These are phyloP conservation scores for Rubia peregrina DNA, from an alignment of 305 asterid genomes.

Conservation along the genomic window DNA sequence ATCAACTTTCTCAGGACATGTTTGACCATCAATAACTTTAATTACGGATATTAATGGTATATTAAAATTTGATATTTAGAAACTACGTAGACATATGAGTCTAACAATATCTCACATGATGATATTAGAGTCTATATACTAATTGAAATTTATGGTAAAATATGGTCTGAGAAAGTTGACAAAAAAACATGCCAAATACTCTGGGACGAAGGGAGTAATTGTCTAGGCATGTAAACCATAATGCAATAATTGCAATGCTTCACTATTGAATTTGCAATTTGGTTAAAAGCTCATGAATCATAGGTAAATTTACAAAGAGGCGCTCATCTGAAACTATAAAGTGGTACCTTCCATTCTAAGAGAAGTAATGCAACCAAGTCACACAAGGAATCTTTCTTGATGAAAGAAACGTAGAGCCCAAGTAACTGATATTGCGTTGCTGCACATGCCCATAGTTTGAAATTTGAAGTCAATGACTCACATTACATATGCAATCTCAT, in stretches of 20 bases:
- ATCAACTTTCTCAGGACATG: too few relatives aligned
- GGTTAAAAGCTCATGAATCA: not conserved
- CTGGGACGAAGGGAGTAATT: too few relatives aligned
- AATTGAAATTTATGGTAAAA: too few relatives aligned
- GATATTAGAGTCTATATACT: too few relatives aligned
- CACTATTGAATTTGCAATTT: slow-evolving; percentile 1
- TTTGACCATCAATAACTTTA: too few relatives aligned
- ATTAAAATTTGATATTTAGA: too few relatives aligned
- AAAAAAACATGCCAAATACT: too few relatives aligned
- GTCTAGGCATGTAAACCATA: not conserved
- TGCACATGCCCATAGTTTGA: slow-evolving; percentile 24
- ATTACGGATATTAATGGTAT: too few relatives aligned
- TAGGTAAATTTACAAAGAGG: not conserved
- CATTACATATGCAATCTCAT: slow-evolving; percentile 26
- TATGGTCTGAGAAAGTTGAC: too few relatives aligned
- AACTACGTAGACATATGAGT: too few relatives aligned
- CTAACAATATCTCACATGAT: too few relatives aligned
- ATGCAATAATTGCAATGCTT: slow-evolving; percentile 11
- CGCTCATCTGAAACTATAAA: not conserved
- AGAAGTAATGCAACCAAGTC: slow-evolving; percentile 24
- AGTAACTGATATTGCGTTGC: slow-evolving; percentile 27
- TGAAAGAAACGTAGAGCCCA: slow-evolving; percentile 31
- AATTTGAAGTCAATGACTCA: slow-evolving; percentile 41
- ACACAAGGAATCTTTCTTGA: slow-evolving; percentile 28
- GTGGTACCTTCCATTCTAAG: slow-evolving; percentile 25